Base-by-base conservation (phyloP, 768 basidiomycete genomes). In the Podaxis sp. region DNA sequence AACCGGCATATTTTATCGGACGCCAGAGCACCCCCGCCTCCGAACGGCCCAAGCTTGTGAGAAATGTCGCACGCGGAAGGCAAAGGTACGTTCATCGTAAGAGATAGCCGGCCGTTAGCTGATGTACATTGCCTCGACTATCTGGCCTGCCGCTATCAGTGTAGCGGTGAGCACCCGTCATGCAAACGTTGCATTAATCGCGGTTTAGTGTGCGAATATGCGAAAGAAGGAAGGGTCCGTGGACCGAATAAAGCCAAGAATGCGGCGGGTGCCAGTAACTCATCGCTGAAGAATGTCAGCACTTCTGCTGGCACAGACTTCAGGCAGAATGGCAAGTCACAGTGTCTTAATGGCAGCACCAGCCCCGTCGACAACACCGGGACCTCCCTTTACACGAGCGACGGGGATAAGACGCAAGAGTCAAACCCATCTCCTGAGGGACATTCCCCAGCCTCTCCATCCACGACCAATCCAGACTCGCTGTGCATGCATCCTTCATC, bases 31-130 rank as follows among this genome's bases (percentile, higher is more conserved):
- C 61, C 82, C 87, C 1, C 81, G 88, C 0, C 73, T 88, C 33
- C 82, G 89, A 55, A 91, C 90, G 0, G 84, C 86, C 0, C 89
- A 90, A 68, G 89, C 89, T 2, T 91, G 89, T 73, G 86, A 90
- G 68, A 88, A 88, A 70, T 91, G 90, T 71, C 82, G 90, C 13
- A 79, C 78, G 0, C 75, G 89, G 55, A 92, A 91, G 72, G 89
- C 87, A 33, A 92, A 91, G 81, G 89, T 90, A 66, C 53, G 80
- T 70, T 48, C 17, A 1, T 20, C 51, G 52, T 58, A 61, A 48
- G 8, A 51, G 13, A 2, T 24, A 48, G 22, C 15, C 5, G 24
- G 37, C 8, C 56, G 41, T 56, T 56, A 28, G 41, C 49, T 52
- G 59, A 54, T 51, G n/a, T 20, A 17, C 28, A 36, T 26, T 59